Conservation (phyloP, 306 rosid genomes). For the Pueraria montana region DNA sequence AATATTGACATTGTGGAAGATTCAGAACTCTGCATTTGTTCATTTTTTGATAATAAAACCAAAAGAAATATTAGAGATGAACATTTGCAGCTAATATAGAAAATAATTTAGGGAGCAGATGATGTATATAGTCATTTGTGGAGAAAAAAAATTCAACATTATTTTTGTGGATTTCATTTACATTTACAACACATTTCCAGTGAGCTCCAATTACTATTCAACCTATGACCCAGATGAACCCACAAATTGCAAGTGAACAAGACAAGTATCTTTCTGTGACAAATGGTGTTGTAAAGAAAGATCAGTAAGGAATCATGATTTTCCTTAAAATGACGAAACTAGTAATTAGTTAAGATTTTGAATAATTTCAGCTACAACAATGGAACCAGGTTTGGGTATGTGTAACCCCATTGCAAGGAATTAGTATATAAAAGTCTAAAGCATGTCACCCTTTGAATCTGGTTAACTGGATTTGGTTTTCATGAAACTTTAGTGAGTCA, state of each 20-base stretch:
- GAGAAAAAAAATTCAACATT: background rate
- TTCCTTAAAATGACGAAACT: background rate
- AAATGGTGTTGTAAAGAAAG: background rate
- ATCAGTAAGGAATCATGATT: too few relatives aligned
- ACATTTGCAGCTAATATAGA: constrained; percentile 2
- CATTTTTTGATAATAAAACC: constrained; percentile 25
- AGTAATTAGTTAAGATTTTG: background rate
- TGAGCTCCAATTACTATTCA: background rate
- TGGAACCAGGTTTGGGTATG: background rate
- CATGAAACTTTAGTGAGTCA: background rate
- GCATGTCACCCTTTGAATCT: background rate
- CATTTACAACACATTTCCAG: background rate
- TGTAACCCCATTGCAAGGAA: background rate
- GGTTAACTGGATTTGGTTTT: constrained; percentile 8
- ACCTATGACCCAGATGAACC: background rate
- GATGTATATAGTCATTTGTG: background rate
- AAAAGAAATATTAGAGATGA: constrained; percentile 36
- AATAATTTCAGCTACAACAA: background rate
- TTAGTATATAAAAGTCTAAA: background rate
- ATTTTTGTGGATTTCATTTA: background rate
- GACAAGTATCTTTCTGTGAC: background rate
- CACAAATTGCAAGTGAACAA: background rate
- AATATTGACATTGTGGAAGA: constrained; percentile 80
- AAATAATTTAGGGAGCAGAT: background rate
- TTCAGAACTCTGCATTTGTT: constrained; percentile 66